Percentiles rank a stretch among this genome's conserved stretches.
Evolutionary conservation across 2,329 filamentous ascomycete genomes (phyloP).

Genomic region (Hypomyces perniciosus): DNA sequence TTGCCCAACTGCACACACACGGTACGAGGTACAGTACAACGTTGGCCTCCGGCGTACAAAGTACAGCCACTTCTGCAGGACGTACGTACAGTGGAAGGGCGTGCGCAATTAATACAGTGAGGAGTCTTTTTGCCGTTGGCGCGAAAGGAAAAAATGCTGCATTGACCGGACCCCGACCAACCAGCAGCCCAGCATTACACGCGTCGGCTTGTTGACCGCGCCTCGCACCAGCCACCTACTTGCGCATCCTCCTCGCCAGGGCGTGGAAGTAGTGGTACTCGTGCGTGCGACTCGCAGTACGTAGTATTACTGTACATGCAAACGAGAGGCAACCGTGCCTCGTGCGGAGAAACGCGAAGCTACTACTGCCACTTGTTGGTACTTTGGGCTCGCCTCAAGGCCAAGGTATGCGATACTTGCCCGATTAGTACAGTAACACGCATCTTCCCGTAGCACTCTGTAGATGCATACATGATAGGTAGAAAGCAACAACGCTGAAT

Average conservation of each 20-base stretch:
- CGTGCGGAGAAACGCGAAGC: too few species aligned
- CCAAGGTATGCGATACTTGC: too few species aligned
- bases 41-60: neutral
- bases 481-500: too few species aligned
- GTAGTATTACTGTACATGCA: too few species aligned
- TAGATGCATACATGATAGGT: neutral
- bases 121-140: neutral
- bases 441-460: too few species aligned
- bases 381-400: too few species aligned
- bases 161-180: neutral
- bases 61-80: neutral
- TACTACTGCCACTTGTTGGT: too few species aligned
- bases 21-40: neutral
- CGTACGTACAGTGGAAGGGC: neutral
- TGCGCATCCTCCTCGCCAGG: neutral
- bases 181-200: neutral
- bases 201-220: constrained; percentile 7
- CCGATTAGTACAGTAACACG: too few species aligned
- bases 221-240: constrained; percentile 13
- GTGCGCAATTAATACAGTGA: neutral
- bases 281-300: too few species aligned
- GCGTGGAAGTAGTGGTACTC: too few species aligned
- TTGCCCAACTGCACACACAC: neutral
- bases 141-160: too few species aligned
- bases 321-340: too few species aligned